Base-by-base conservation (phyloP, 1,139 yeast genomes). In the Scheffersomyces parashehatae region DNA sequence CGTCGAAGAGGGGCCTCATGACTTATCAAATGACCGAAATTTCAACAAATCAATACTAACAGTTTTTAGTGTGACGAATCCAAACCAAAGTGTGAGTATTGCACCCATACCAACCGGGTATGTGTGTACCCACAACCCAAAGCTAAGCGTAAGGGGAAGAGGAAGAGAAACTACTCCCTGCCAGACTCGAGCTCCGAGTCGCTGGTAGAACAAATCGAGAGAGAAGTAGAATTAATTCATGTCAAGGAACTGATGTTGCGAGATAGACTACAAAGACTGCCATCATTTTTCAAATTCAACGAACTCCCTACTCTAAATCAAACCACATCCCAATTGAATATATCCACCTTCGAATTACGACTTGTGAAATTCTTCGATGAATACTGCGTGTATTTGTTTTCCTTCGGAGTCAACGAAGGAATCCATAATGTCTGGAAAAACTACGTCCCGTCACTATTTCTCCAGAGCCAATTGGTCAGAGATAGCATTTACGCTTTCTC, bases 71-170 rank as follows among this genome's bases (percentile, higher is more conserved):
- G 76, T 44, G 55, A 65, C 45, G 75, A 69, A 43, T 60, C 46
- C 3, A 58, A 56, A 42, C 77, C 77, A 2, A 29, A 37, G 7
- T 70, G 76, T 56, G 75, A 70, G 44, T 70, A 70, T 48, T 70
- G 76, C 45, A 39, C 37, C 4, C 67, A 67, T 41, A 67, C 72
- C n/a, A 48, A 49, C 13, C 50, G 73, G 31, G 45, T 46, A 13
- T 70, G 75, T 47, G 47, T 52, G 2, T 70, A 69, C 43, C 60
- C 65, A 2, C 24, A 34, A n/a, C 39, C 43, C 1, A 41, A 11
- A 11, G n/a, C 14, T 3, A 11, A 11, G 8, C 8, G 15, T 11
- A 24, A 35, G 11, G 15, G 4, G 4, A 10, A 11, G 20, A 11
- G 11, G 34, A 30, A 11, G 20, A 30, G 11, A 12, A 30, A 30